phyloP scores from a whole-genome alignment of 805 yeast species.

The Metschnikowia vanudenii region DNA sequence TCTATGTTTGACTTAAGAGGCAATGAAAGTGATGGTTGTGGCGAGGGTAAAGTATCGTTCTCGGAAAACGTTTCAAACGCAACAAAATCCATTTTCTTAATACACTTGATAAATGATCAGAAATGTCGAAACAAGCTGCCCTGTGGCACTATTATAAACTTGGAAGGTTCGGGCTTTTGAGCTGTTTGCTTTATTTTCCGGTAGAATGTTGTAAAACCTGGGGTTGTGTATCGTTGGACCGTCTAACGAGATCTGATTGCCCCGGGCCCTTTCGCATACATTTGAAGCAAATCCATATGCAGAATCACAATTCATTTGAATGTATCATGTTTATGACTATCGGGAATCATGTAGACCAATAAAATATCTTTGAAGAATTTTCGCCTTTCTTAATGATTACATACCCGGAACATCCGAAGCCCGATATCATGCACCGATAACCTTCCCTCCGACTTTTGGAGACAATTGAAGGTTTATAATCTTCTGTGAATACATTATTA shows the following conservation, averaged over 20 bases:
- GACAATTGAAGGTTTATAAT: no score
- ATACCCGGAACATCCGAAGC: no score
- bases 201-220: not conserved
- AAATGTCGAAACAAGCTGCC: not conserved
- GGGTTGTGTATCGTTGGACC: not conserved
- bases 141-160: no score
- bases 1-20: slow-evolving; percentile 41
- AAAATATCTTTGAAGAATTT: no score
- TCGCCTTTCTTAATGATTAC: no score
- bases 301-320: not conserved
- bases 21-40: slow-evolving; percentile 45
- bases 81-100: slow-evolving; percentile 40
- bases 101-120: not conserved
- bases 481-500: no score
- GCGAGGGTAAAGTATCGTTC: slow-evolving; percentile 33
- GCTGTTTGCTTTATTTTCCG: not conserved
- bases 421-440: no score
- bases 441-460: no score
- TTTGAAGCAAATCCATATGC: not conserved
- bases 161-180: no score
- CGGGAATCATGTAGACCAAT: no score
- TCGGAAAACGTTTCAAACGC: slow-evolving; percentile 38
- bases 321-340: no score
- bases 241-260: not conserved
- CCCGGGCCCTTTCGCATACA: not conserved